Evolutionary conservation across 2,329 filamentous ascomycete genomes (phyloP), one percentile per base, ranked within the genome.

Genomic region (Nigrospora oryzae): DNA sequence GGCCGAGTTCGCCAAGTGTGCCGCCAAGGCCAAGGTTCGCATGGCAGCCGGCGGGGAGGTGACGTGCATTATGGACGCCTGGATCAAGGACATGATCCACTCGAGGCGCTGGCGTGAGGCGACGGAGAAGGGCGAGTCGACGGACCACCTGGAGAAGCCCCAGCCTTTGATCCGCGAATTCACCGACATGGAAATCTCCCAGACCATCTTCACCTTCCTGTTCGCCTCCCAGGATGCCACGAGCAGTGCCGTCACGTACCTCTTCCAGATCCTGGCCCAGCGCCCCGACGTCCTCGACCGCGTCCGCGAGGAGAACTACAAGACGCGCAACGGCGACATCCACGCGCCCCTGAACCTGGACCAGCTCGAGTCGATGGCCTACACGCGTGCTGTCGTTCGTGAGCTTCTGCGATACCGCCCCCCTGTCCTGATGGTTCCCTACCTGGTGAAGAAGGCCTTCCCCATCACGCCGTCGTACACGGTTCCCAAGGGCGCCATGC

Each of bases 161-260:
- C 68, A 80, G 16, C 86, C 86, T 55, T 63, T 95, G 28, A 77
- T 97, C 45, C 87, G 91, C 60, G 82, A 87, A 55, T 97, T 96
- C 67, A 83, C 77, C 66, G 87, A 97, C 63, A 86, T 84, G 58
- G 90, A 97, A 67, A 95, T 97, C 59, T 78, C 88, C 46, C 87
- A 93, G 73, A 96, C 91, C 19, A 65, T 97, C 59, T 95, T 96
- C 70, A 95, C 91, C 41, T 95, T 97, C 74, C 76, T 97, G 49
- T 97, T 97, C 67, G 91, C 93, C 49, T 96, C 90, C 4, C 93
- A 97, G 69, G 93, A 98, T 65, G 93, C 93, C 53, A 96, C 93
- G 50, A 93, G 86, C 69, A 94, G 88, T 59, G 91, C 93, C 49
- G 82, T 79, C 58, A 96, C 90, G 43, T 97, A 93, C 89, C 70